Conservation (phyloP, 1,284 basidiomycete species). For the Naganishia sp. region DNA sequence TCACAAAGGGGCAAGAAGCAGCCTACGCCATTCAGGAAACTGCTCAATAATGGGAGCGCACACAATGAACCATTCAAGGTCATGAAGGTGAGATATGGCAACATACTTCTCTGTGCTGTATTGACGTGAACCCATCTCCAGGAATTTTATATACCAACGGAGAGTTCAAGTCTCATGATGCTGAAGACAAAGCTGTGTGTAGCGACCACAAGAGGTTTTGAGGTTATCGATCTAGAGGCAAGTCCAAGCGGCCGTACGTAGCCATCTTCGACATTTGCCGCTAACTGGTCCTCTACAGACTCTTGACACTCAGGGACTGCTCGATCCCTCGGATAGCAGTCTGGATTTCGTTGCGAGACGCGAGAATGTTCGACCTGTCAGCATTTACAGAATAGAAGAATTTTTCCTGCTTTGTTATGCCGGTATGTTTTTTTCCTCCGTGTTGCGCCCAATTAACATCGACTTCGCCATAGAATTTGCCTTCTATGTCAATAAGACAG, state of each 20-base stretch:
- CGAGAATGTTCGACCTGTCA: conserved; percentile 88
- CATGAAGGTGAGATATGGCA: conserved; percentile 70
- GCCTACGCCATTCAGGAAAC: conserved; percentile 78
- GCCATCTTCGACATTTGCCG: not conserved
- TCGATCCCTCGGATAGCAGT: conserved; percentile 88
- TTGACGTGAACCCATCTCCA: conserved; percentile 45
- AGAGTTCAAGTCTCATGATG: conserved; percentile 95
- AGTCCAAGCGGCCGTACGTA: not conserved
- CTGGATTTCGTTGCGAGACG: conserved; percentile 91
- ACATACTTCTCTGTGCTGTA: not conserved
- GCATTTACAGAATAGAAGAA: conserved; percentile 94
- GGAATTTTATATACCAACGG: conserved; percentile 99
- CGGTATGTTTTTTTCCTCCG: conserved; percentile 60
- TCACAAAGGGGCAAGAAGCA: conserved; percentile 81
- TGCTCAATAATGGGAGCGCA: conserved; percentile 68
- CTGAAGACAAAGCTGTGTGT: conserved; percentile 97
- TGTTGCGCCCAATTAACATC: not conserved
- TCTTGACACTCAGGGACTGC: conserved; percentile 90
- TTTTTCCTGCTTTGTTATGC: conserved; percentile 98
- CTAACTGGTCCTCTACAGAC: conserved; percentile 54
- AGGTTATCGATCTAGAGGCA: conserved; percentile 91
- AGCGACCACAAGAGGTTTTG: conserved; percentile 97
- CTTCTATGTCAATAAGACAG: conserved; percentile 97
- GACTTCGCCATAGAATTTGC: conserved; percentile 73
- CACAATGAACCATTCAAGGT: conserved; percentile 91